These are phyloP conservation scores for Madurella mycetomatis DNA, from an alignment of 2,329 filamentous ascomycete species.

Conservation along the genomic window DNA sequence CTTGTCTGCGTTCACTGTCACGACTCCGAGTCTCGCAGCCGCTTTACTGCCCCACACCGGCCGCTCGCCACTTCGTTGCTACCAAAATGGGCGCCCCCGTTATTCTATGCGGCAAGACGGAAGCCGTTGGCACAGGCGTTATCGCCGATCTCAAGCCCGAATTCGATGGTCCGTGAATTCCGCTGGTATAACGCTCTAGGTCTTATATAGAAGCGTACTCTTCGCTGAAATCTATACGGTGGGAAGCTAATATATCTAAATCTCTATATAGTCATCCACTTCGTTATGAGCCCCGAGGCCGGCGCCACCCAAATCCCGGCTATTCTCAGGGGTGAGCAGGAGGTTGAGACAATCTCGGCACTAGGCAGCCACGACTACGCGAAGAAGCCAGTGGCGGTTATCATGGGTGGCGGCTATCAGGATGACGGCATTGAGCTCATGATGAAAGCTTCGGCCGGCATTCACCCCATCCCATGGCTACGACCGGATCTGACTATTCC, in stretches of 20 bases:
- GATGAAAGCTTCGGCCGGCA: slow-evolving; percentile 4
- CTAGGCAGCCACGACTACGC: slow-evolving; percentile 8
- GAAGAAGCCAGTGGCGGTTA: not conserved
- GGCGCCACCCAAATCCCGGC: slow-evolving; percentile 5
- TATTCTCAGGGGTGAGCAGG: slow-evolving; percentile 1
- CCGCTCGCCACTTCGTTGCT: no score
- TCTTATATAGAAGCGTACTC: no score
- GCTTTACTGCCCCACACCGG: no score
- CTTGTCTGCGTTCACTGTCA: no score
- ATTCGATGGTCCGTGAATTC: no score
- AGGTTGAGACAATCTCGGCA: not conserved
- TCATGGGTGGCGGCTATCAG: slow-evolving; percentile 4
- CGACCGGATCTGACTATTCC: slow-evolving; percentile 3
- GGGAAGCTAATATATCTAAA: no score
- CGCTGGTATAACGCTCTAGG: no score
- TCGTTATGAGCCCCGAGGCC: slow-evolving; percentile 3
- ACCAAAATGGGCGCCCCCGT: no score
- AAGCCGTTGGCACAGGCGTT: no score
- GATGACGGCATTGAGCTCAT: slow-evolving; percentile 3
- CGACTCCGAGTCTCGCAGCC: no score
- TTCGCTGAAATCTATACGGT: no score
- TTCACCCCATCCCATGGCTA: slow-evolving; percentile 4
- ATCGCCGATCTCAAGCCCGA: no score
- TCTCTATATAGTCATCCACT: slow-evolving; percentile 1
- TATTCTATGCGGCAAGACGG: not conserved